phyloP scores from a whole-genome alignment of 495 filamentous ascomycete genomes.

The Lasiosphaeria ovina region DNA sequence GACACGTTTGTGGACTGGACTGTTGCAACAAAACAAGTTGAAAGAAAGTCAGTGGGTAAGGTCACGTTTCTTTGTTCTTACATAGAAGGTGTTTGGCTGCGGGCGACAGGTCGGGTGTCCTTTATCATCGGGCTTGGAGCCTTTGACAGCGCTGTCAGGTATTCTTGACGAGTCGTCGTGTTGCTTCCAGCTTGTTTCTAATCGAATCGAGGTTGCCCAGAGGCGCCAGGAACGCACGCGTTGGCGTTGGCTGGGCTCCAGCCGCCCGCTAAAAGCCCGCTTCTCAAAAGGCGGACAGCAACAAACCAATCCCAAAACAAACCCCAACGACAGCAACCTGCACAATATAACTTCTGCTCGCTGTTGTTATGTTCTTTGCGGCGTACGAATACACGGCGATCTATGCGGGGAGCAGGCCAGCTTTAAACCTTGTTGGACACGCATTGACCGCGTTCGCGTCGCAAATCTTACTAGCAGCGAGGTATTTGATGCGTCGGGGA shows the following conservation, averaged over 20 bases:
- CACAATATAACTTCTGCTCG: not conserved
- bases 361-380: not conserved
- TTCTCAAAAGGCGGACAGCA: not conserved
- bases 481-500: constrained; percentile 18
- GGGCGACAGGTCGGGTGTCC: not conserved
- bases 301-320: no score
- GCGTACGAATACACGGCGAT: not conserved
- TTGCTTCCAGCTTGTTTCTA: no score
- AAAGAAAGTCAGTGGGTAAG: no score
- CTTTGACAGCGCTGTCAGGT: not conserved
- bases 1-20: no score
- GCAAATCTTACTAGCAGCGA: constrained; percentile 9
- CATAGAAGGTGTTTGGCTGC: not conserved
- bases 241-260: not conserved
- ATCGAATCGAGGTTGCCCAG: not conserved
- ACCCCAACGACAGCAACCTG: not conserved
- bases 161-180: no score
- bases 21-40: no score
- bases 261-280: not conserved
- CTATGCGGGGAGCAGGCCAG: constrained; percentile 8
- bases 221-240: not conserved
- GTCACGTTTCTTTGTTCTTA: not conserved
- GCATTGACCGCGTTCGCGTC: constrained; percentile 15
- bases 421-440: constrained; percentile 23
- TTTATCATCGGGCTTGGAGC: not conserved